A percentile compares a stretch with the other conserved stretches of the same genome.
phyloP scores from a whole-genome alignment of 2,329 filamentous ascomycete species.

The Penicillium capsulatum region DNA sequence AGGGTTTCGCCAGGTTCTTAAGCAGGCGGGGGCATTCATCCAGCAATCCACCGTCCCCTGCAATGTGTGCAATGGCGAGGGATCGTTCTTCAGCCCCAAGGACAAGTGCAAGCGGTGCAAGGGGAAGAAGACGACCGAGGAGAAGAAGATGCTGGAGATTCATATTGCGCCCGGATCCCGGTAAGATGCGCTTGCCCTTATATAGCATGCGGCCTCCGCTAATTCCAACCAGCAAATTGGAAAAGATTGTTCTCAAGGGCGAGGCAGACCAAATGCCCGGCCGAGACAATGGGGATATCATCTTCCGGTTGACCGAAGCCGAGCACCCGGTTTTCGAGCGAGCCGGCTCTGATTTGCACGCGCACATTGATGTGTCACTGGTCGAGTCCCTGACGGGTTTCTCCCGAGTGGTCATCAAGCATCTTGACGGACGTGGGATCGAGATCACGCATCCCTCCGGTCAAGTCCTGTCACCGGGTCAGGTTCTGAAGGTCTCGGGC shows the following conservation, averaged over 20 bases:
- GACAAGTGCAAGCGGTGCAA: slow-evolving; percentile 99
- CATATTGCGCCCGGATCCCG: slow-evolving; percentile 86
- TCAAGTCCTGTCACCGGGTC: slow-evolving; percentile 74
- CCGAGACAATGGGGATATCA: slow-evolving; percentile 84
- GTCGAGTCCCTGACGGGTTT: slow-evolving; percentile 84
- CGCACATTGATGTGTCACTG: slow-evolving; percentile 74
- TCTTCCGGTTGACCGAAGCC: slow-evolving; percentile 81
- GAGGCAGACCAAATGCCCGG: slow-evolving; percentile 92
- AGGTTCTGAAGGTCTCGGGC: slow-evolving; percentile 77
- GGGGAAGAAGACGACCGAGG: slow-evolving; percentile 77
- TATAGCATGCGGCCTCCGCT: neutral
- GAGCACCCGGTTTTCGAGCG: slow-evolving; percentile 78
- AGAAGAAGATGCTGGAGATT: slow-evolving; percentile 91
- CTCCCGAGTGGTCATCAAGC: slow-evolving; percentile 81
- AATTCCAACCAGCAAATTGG: slow-evolving; percentile 58
- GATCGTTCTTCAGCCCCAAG: slow-evolving; percentile 87
- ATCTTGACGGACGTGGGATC: slow-evolving; percentile 90
- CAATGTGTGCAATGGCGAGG: slow-evolving; percentile 77
- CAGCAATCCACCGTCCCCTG: slow-evolving; percentile 76
- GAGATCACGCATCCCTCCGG: slow-evolving; percentile 73
- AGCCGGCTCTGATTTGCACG: slow-evolving; percentile 76
- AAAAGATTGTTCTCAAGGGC: slow-evolving; percentile 83
- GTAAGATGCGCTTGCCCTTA: slow-evolving; percentile 38
- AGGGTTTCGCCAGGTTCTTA: slow-evolving; percentile 71
- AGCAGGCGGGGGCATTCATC: slow-evolving; percentile 80